Evolutionary conservation across 2,329 filamentous ascomycete species (phyloP).

Genomic region (Epichloe gansuensis): DNA sequence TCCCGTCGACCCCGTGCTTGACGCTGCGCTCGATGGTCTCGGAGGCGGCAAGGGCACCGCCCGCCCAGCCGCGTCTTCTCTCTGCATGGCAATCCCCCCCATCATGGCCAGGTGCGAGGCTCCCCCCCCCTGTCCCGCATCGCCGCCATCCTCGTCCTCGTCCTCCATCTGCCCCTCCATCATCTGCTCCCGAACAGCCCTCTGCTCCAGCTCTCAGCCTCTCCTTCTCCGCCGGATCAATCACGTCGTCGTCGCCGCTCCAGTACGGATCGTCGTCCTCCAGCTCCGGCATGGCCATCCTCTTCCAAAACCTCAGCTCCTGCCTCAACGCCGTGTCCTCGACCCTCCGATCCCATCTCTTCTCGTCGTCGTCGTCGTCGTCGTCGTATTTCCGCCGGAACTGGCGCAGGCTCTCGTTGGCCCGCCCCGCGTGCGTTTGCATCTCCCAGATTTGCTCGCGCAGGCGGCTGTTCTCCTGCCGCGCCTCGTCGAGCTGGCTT

Average conservation of each 20-base stretch:
- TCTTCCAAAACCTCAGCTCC: slow-evolving; percentile 53
- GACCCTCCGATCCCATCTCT: slow-evolving; percentile 39
- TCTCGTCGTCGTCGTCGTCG: slow-evolving; percentile 38
- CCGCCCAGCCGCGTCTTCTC: slow-evolving; percentile 20
- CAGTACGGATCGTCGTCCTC: slow-evolving; percentile 47
- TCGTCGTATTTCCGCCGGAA: slow-evolving; percentile 46
- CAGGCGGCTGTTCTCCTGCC: slow-evolving; percentile 48
- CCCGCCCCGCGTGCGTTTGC: slow-evolving; percentile 45
- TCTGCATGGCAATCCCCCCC: slow-evolving; percentile 27
- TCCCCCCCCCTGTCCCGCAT: slow-evolving; percentile 11
- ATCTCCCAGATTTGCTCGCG: slow-evolving; percentile 56
- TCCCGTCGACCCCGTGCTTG: slow-evolving; percentile 30
- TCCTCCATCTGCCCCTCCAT: slow-evolving; percentile 20
- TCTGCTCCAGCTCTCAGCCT: slow-evolving; percentile 36
- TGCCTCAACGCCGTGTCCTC: slow-evolving; percentile 40
- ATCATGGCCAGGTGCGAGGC: slow-evolving; percentile 14
- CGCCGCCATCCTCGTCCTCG: slow-evolving; percentile 21
- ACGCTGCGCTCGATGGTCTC: slow-evolving; percentile 26
- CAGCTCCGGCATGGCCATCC: slow-evolving; percentile 49
- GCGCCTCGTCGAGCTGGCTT: slow-evolving; percentile 49
- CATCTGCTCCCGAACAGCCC: slow-evolving; percentile 28
- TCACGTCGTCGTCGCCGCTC: slow-evolving; percentile 52
- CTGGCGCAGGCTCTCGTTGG: slow-evolving; percentile 43
- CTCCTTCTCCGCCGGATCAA: slow-evolving; percentile 48
- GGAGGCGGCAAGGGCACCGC: slow-evolving; percentile 19